Conservation (phyloP, 2,329 filamentous ascomycete genomes). For the Alternaria sp. region DNA sequence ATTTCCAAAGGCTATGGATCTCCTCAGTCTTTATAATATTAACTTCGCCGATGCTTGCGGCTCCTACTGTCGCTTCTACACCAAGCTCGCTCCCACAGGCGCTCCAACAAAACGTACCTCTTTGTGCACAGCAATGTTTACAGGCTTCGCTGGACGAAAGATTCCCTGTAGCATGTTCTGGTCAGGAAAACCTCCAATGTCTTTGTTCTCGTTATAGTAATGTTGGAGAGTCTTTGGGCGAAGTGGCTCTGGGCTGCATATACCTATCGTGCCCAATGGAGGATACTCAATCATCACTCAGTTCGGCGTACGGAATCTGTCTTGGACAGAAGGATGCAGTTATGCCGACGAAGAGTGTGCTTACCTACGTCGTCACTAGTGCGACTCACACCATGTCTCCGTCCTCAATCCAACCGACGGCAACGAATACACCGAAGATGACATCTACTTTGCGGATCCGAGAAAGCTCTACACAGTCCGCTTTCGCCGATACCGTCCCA, state of each 20-base stretch:
- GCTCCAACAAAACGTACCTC: conserved; percentile 44
- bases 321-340: conserved; percentile 48
- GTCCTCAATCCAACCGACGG: conserved; percentile 16
- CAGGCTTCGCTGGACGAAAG: conserved; percentile 42
- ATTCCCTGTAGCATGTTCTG: conserved; percentile 49
- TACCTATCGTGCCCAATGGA: conserved; percentile 44
- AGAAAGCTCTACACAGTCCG: conserved; percentile 29
- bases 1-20: conserved; percentile 49
- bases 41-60: conserved; percentile 41
- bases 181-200: conserved; percentile 43
- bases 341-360: conserved; percentile 46
- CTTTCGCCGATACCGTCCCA: conserved; percentile 40
- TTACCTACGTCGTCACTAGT: conserved; percentile 38
- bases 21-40: conserved; percentile 47
- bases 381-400: conserved; percentile 30
- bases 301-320: conserved; percentile 49
- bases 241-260: conserved; percentile 50
- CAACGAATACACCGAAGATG: conserved; percentile 21
- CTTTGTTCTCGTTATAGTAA: conserved; percentile 52
- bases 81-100: conserved; percentile 35
- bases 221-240: conserved; percentile 48
- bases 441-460: conserved; percentile 23
- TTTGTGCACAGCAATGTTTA: conserved; percentile 51
- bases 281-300: conserved; percentile 23
- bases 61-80: conserved; percentile 33